Conservation (phyloP, 768 basidiomycete genomes). For the Tricholoma flavovirens region DNA sequence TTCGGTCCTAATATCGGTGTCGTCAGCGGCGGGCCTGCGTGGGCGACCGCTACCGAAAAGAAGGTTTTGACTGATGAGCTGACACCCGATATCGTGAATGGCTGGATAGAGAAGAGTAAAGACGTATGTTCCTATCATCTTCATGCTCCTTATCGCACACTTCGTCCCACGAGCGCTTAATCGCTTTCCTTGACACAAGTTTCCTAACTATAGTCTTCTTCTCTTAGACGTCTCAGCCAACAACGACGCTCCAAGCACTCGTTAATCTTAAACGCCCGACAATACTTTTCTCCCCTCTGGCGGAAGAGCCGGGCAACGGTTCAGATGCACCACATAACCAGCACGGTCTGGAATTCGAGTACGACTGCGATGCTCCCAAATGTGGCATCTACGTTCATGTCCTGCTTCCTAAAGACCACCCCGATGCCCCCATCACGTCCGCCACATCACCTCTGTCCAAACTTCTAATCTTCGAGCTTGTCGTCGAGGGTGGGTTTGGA, state of each 20-base stretch:
- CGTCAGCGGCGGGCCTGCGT: slow-evolving; percentile 59
- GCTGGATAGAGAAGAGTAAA: slow-evolving; percentile 85
- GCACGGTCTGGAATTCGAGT: slow-evolving; percentile 86
- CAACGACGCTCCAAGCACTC: slow-evolving; percentile 89
- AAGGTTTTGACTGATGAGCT: slow-evolving; percentile 60
- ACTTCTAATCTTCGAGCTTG: slow-evolving; percentile 54
- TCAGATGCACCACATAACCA: slow-evolving; percentile 46
- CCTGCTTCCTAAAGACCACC: slow-evolving; percentile 60
- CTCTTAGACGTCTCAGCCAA: slow-evolving; percentile 67
- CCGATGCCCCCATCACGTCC: slow-evolving; percentile 39
- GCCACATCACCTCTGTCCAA: slow-evolving; percentile 33
- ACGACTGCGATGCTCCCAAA: slow-evolving; percentile 85
- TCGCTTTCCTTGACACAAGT: not conserved
- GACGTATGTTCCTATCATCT: slow-evolving; percentile 46
- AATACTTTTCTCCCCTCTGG: slow-evolving; percentile 67
- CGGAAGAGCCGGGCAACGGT: slow-evolving; percentile 38
- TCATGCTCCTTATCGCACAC: not conserved
- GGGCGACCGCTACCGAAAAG: slow-evolving; percentile 66
- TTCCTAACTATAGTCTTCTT: slow-evolving; percentile 6
- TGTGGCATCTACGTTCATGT: slow-evolving; percentile 78
- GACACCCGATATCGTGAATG: slow-evolving; percentile 73
- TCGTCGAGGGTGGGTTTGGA: slow-evolving; percentile 81
- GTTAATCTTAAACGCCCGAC: slow-evolving; percentile 93
- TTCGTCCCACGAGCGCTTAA: not conserved
- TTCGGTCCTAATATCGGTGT: slow-evolving; percentile 91